Base-by-base conservation (phyloP, 2,329 filamentous ascomycete genomes). In the Eurotiales sp. region DNA sequence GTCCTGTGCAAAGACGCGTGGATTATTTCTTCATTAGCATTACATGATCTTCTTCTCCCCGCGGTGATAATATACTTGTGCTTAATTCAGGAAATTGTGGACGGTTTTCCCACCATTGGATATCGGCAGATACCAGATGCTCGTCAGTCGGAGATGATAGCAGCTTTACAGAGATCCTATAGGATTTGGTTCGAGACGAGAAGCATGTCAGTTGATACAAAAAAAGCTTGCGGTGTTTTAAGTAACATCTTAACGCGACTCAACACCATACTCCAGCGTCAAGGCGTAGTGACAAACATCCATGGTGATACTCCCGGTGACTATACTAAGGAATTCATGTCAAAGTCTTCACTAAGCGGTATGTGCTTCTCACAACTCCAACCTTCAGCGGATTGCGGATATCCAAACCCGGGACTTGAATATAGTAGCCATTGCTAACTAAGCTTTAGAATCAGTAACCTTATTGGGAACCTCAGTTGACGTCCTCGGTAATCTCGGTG, bases 21-120 rank as follows among this genome's bases (percentile, higher is more conserved):
- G 45, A 12, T 47, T 27, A 47, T 47, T 39, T 47, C 45, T 8
- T 47, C 45, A n/a, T 19, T 47, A 21, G 45, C 45, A 23, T 17
- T 47, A 32, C 45, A 47, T 15, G 45, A 47, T 22, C 45, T 47
- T 29, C 32, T 47, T 10, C 45, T 47, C 15, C 32, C 45, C 8
- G 45, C 22, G n/a, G 45, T 47, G 7, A 47, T 47, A 39, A 27
- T 23, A 47, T 39, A 29, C 32, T 39, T 47, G 32, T 29, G n/a
- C 8, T 25, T 47, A 11, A 39, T 29, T 7, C 22, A 47, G 15
- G 45, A 39, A 21, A 39, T 12, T 40, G 11, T 19, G 2, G 22
- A 8, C 8, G 7, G 11, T 39, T 17, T 21, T 39, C 22, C 22
- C 21, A 7, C 22, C 10, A 8, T 32, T 8, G 14, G 40, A 43